These are phyloP conservation scores for Ramalina intermedia DNA, from an alignment of 495 filamentous ascomycete species.

Conservation along the genomic window DNA sequence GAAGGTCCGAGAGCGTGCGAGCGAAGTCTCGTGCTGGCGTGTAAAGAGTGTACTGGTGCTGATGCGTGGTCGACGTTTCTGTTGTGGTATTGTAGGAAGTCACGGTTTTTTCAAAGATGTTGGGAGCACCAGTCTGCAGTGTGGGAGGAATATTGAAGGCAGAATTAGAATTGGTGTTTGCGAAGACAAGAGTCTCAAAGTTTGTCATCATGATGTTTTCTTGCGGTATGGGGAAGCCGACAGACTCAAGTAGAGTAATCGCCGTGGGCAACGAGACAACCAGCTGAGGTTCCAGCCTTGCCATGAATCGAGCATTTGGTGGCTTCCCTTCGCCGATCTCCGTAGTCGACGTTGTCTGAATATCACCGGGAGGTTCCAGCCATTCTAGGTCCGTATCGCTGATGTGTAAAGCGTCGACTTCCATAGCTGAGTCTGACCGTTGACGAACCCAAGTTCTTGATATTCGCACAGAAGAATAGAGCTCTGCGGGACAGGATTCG, in stretches of 20 bases:
- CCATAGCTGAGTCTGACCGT: slow-evolving; percentile 31
- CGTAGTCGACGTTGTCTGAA: not conserved
- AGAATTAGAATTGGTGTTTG: slow-evolving; percentile 15
- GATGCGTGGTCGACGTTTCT: slow-evolving; percentile 27
- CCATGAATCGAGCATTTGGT: slow-evolving; percentile 69
- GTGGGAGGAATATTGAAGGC: slow-evolving; percentile 11
- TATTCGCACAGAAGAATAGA: slow-evolving; percentile 45
- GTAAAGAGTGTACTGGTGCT: slow-evolving; percentile 55
- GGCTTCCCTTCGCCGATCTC: slow-evolving; percentile 25
- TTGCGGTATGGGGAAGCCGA: slow-evolving; percentile 40
- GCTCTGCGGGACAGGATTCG: slow-evolving; percentile 32
- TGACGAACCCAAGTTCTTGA: slow-evolving; percentile 53
- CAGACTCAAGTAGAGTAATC: slow-evolving; percentile 47
- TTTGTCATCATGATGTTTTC: slow-evolving; percentile 39
- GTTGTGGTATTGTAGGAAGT: slow-evolving; percentile 22
- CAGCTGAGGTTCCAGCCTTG: slow-evolving; percentile 71
- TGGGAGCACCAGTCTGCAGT: slow-evolving; percentile 12
- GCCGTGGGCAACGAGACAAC: slow-evolving; percentile 55
- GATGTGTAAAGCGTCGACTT: slow-evolving; percentile 27
- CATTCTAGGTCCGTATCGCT: slow-evolving; percentile 43
- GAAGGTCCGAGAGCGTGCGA: slow-evolving; percentile 50
- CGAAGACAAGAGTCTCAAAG: slow-evolving; percentile 53
- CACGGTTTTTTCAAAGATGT: slow-evolving; percentile 18
- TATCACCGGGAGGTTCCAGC: slow-evolving; percentile 37
- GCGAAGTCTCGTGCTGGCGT: slow-evolving; percentile 57